Percentiles rank a stretch among this genome's conserved stretches.
phyloP scores from a whole-genome alignment of 345 rosid species.

The Citrus mangshanensis region DNA sequence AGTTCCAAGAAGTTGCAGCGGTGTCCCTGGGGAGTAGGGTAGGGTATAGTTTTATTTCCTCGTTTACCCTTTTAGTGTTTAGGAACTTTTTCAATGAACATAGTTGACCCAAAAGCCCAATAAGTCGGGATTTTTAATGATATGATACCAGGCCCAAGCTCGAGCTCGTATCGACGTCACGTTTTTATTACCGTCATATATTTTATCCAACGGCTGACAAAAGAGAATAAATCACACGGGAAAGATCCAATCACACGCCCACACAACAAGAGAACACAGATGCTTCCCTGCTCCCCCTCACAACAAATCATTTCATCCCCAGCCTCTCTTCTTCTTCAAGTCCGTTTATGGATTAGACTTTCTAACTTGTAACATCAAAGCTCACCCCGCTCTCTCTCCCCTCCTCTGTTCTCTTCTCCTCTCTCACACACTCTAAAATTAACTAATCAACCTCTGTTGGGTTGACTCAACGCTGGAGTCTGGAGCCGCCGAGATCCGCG shows the following conservation, averaged over 20 bases:
- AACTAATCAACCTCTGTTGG: background rate
- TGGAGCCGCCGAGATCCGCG: constrained; percentile 34
- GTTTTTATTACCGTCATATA: background rate
- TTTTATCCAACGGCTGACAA: background rate
- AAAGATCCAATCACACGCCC: background rate
- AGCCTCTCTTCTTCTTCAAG: constrained; percentile 20
- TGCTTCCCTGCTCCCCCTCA: constrained; percentile 8
- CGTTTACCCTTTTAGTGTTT: too few species aligned
- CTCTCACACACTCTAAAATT: constrained; percentile 9
- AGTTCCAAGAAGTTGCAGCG: background rate
- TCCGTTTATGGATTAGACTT: constrained; percentile 27
- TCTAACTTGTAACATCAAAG: background rate
- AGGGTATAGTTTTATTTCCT: background rate
- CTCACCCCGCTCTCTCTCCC: constrained; percentile 5
- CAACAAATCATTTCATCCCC: constrained; percentile 15
- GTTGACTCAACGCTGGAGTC: constrained; percentile 6
- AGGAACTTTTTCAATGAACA: background rate
- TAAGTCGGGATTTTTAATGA: background rate
- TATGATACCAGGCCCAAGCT: too few species aligned
- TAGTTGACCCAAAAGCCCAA: background rate
- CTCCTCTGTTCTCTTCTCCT: background rate
- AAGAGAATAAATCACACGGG: background rate
- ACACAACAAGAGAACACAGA: constrained; percentile 11
- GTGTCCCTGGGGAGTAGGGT: background rate
- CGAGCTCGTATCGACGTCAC: background rate